Percentiles rank a stretch among this genome's conserved stretches.
Evolutionary conservation across 2,329 filamentous ascomycete species (phyloP).

Genomic region (Penicillium sp.): DNA sequence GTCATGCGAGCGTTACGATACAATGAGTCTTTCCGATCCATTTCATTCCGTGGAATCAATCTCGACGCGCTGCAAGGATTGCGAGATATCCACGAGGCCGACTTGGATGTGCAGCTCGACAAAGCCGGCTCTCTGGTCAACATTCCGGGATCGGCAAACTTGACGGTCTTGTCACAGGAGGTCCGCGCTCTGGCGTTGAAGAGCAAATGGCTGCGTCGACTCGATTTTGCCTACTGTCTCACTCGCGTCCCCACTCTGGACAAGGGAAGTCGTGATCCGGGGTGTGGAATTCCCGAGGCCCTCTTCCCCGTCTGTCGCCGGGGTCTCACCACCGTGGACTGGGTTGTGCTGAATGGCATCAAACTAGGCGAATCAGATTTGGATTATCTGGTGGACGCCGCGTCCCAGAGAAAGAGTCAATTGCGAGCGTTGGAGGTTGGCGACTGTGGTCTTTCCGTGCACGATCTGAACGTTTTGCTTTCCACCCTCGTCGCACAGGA

Average conservation of each 20-base stretch:
- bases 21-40: conserved; percentile 62
- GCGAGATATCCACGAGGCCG: conserved; percentile 54
- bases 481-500: conserved; percentile 60
- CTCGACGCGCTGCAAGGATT: conserved; percentile 60
- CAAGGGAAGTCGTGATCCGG: conserved; percentile 50
- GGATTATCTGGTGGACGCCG: conserved; percentile 61
- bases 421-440: conserved; percentile 63
- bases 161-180: conserved; percentile 62
- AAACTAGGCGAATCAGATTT: conserved; percentile 65
- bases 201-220: conserved; percentile 54
- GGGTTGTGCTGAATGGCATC: conserved; percentile 64
- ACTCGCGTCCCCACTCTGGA: conserved; percentile 50
- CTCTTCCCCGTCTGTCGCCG: conserved; percentile 62
- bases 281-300: conserved; percentile 64
- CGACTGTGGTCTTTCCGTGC: conserved; percentile 51
- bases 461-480: conserved; percentile 52
- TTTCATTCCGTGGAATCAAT: conserved; percentile 60
- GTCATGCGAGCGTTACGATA: conserved; percentile 65
- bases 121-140: conserved; percentile 53
- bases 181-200: conserved; percentile 62
- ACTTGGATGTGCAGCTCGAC: conserved; percentile 57
- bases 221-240: conserved; percentile 61
- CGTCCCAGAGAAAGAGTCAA: conserved; percentile 58
- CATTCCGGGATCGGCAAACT: conserved; percentile 47
- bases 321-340: conserved; percentile 63